A percentile compares a stretch with the other conserved stretches of the same genome.
Conservation (phyloP, 2,329 filamentous ascomycete species). For the Verruconis gallopava region DNA sequence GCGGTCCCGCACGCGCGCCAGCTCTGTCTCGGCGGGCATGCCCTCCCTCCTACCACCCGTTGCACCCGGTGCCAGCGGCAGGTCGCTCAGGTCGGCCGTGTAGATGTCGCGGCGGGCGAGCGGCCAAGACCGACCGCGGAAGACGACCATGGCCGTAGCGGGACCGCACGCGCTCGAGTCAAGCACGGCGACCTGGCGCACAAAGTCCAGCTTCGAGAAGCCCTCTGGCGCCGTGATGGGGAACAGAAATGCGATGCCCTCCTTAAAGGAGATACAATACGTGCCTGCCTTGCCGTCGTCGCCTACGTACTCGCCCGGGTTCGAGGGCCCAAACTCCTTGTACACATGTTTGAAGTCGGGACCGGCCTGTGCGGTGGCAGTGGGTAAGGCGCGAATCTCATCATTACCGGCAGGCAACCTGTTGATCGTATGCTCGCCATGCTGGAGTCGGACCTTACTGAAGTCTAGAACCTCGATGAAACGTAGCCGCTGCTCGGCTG, state of each 20-base stretch:
- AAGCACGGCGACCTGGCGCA: slow-evolving; percentile 70
- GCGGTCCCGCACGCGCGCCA: slow-evolving; percentile 63
- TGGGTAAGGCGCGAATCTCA: slow-evolving; percentile 6
- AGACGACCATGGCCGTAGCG: slow-evolving; percentile 80
- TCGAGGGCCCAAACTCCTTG: slow-evolving; percentile 82
- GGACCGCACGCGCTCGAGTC: slow-evolving; percentile 64
- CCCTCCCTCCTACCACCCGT: slow-evolving; percentile 63
- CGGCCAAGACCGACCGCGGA: slow-evolving; percentile 81
- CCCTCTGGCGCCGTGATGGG: slow-evolving; percentile 53
- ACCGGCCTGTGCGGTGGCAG: slow-evolving; percentile 29
- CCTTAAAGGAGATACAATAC: slow-evolving; percentile 83
- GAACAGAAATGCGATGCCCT: slow-evolving; percentile 82
- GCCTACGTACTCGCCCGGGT: slow-evolving; percentile 77
- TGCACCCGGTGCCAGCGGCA: slow-evolving; percentile 25
- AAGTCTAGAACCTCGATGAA: slow-evolving; percentile 89
- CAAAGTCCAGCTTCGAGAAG: slow-evolving; percentile 38
- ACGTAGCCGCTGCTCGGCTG: slow-evolving; percentile 78
- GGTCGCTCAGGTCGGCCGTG: slow-evolving; percentile 32
- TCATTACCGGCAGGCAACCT: background rate
- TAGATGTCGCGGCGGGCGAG: slow-evolving; percentile 67
- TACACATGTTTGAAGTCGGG: slow-evolving; percentile 85
- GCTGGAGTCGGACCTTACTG: slow-evolving; percentile 67
- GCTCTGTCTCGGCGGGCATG: slow-evolving; percentile 78
- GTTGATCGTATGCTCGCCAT: slow-evolving; percentile 58
- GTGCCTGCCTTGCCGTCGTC: slow-evolving; percentile 47